phyloP scores from a whole-genome alignment of 208 protist species.

The Leishmania mexicana region DNA sequence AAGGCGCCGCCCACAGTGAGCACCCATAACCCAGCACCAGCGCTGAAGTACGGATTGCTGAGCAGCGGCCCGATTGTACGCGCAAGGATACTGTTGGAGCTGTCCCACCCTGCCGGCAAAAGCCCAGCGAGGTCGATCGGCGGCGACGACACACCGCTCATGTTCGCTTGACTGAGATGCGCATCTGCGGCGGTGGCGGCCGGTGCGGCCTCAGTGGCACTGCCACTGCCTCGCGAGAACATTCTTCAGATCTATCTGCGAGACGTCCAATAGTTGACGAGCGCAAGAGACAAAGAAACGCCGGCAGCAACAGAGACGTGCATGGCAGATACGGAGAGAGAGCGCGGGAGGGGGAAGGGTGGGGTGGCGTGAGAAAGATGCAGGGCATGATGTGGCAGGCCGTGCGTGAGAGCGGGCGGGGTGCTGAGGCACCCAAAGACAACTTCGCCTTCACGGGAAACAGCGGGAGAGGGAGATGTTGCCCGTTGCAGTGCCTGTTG shows the following conservation, averaged over 20 bases:
- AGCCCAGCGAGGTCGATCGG: conserved; percentile 59
- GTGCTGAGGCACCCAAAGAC: background rate
- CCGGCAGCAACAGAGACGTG: background rate
- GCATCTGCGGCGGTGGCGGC: background rate
- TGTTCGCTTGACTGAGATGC: background rate
- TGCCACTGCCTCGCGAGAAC: conserved; percentile 1
- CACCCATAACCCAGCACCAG: conserved; percentile 85
- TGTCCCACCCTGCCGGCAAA: conserved; percentile 60
- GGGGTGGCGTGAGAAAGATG: too few relatives aligned
- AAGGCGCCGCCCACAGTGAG: conserved; percentile 74
- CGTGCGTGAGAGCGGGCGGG: background rate
- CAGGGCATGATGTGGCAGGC: background rate
- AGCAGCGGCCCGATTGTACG: conserved; percentile 47
- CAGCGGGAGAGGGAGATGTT: background rate
- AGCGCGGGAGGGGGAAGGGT: background rate
- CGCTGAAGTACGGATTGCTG: conserved; percentile 90
- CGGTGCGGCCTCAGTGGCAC: conserved; percentile 5
- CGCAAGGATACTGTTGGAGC: conserved; percentile 43
- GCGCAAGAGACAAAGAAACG: conserved; percentile 3
- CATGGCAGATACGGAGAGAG: background rate
- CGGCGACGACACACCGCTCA: conserved; percentile 4
- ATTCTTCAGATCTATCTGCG: conserved; percentile 15
- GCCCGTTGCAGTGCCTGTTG: background rate
- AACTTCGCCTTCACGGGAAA: too few relatives aligned
- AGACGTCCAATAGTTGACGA: conserved; percentile 6